phyloP scores from a whole-genome alignment of 345 rosid species.

The Camelina neglecta region DNA sequence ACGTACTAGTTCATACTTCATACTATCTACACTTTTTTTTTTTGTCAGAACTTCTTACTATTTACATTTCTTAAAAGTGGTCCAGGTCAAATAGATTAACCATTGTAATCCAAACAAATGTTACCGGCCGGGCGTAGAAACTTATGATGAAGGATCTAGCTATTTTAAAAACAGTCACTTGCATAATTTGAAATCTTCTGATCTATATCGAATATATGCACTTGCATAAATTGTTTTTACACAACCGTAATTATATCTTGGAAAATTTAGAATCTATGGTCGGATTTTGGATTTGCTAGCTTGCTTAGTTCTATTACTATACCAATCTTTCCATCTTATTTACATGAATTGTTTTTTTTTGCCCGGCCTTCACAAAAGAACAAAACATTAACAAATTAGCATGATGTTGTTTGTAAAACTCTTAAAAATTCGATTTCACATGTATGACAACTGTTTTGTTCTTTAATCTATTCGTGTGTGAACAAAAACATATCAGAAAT shows the following conservation, averaged over 20 bases:
- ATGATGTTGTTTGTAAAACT: not conserved
- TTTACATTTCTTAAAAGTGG: not conserved
- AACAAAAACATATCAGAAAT: not conserved
- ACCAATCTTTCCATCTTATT: not conserved
- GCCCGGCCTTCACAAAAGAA: not conserved
- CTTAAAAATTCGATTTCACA: constrained; percentile 7
- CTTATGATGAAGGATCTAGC: not conserved
- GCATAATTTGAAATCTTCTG: not conserved
- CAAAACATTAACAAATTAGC: constrained; percentile 1
- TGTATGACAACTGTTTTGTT: not conserved
- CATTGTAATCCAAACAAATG: not conserved
- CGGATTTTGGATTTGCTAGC: not conserved
- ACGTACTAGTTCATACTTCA: not conserved
- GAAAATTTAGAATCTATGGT: not conserved
- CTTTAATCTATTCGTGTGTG: not conserved
- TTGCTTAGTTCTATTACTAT: not conserved
- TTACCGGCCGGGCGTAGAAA: not conserved
- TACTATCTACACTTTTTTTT: too few species aligned
- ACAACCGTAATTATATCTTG: not conserved
- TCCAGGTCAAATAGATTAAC: not conserved
- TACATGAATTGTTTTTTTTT: not conserved
- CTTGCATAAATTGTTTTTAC: not conserved
- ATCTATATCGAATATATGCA: not conserved
- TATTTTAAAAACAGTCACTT: not conserved
- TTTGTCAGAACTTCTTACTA: not conserved